Evolutionary conservation across 306 rosid genomes (phyloP), one percentile per base, ranked within the genome.

Genomic region (Trifolium subterraneum): DNA sequence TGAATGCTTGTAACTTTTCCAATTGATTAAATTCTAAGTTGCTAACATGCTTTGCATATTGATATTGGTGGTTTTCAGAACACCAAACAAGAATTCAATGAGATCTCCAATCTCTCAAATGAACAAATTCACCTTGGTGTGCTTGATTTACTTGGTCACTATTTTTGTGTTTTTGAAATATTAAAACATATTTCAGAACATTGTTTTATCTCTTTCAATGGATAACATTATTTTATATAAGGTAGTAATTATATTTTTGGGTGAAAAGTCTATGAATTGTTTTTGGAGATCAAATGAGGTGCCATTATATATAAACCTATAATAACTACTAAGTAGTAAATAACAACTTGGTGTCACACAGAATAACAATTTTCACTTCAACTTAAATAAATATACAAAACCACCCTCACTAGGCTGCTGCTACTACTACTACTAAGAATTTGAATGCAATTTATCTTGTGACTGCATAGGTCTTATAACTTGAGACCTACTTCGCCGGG

Each of bases 41-140:
- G 39, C 39, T 36, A 56, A 7, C 62, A 59, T 51, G 36, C 45
- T 59, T 68, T 68, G 56, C 55, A 47, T 42, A 47, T 51, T 61
- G 73, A 52, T 36, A 35, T 58, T 65, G 69, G 78, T 63, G 59
- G 14, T 56, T 64, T 44, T 75, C 75, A 61, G 38, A 44, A 69
- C 19, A 54, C 41, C 2, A 35, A 78, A 58, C 65, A 70, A 45
- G 54, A 64, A 65, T 25, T 20, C 50, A 11, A 74, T 55, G 72
- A 51, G 25, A 61, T 12, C 44, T 19, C 58, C 12, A 76, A 48
- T 69, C 23, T 39, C 64, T 47, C 27, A 5, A 69, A 45, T 58
- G 73, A 47, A 75, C 69, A 52, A 19, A 23, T 27, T 45, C 7
- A 41, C 45, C 7, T 44, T 5, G 79, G 76, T 64, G 35, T 23